Conservation (phyloP, 2,329 filamentous ascomycete genomes). For the Verticillium dahliae region DNA sequence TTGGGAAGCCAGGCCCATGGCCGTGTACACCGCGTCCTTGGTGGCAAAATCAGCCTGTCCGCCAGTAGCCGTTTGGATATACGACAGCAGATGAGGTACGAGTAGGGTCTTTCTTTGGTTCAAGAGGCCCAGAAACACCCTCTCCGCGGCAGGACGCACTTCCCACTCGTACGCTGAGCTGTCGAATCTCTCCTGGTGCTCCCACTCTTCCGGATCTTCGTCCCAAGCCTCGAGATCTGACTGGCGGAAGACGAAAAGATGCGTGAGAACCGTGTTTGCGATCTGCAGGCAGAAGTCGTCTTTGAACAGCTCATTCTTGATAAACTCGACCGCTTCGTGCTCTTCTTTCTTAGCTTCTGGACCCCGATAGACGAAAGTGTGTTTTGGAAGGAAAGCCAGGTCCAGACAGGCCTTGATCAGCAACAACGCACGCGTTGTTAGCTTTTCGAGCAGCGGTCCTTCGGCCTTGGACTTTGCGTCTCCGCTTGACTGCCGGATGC, state of each 20-base stretch:
- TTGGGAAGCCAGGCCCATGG: slow-evolving; percentile 78
- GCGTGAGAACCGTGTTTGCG: slow-evolving; percentile 77
- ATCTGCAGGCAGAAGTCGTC: slow-evolving; percentile 72
- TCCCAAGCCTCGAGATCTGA: slow-evolving; percentile 88
- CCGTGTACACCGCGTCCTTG: slow-evolving; percentile 93
- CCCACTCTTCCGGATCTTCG: slow-evolving; percentile 93
- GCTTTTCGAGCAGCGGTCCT: slow-evolving; percentile 64
- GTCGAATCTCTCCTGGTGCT: slow-evolving; percentile 78
- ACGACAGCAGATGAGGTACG: slow-evolving; percentile 69
- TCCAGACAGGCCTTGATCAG: slow-evolving; percentile 76
- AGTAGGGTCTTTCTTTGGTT: slow-evolving; percentile 82
- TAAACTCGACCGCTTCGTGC: slow-evolving; percentile 56
- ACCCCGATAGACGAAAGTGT: slow-evolving; percentile 78
- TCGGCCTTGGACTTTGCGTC: slow-evolving; percentile 44
- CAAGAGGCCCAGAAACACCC: slow-evolving; percentile 85
- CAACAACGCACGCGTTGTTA: slow-evolving; percentile 77
- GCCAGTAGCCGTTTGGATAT: slow-evolving; percentile 74
- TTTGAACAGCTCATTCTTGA: slow-evolving; percentile 71
- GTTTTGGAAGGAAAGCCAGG: slow-evolving; percentile 74
- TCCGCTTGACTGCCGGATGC: slow-evolving; percentile 39
- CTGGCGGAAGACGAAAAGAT: slow-evolving; percentile 81
- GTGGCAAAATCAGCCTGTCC: slow-evolving; percentile 62
- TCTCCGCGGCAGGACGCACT: slow-evolving; percentile 86
- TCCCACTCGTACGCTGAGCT: slow-evolving; percentile 88
- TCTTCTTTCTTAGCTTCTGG: slow-evolving; percentile 71